Conservation (phyloP, 345 rosid genomes). For the Dimocarpus longan region DNA sequence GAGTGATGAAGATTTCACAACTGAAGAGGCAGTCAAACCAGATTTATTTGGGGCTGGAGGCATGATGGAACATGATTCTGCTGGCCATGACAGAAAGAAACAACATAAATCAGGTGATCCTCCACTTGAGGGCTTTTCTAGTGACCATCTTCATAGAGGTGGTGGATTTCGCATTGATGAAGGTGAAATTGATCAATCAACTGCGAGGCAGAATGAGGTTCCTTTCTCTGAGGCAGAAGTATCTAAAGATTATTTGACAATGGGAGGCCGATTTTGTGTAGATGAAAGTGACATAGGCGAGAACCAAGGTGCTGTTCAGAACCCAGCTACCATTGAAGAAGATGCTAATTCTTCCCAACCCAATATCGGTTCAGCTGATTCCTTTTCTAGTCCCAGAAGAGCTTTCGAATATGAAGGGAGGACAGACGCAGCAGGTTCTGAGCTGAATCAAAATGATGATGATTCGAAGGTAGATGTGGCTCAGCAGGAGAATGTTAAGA, state of each 20-base stretch:
- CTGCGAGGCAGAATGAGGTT: slow-evolving; percentile 25
- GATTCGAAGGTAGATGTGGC: slow-evolving; percentile 15
- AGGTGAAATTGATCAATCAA: slow-evolving; percentile 36
- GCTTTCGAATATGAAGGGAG: slow-evolving; percentile 14
- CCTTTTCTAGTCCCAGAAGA: slow-evolving; percentile 19
- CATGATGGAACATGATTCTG: slow-evolving; percentile 13
- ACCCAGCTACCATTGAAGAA: slow-evolving; percentile 3
- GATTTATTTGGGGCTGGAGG: slow-evolving; percentile 18
- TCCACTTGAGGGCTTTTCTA: slow-evolving; percentile 13
- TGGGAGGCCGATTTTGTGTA: slow-evolving; percentile 80
- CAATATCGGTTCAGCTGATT: slow-evolving; percentile 19
- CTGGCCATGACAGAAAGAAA: slow-evolving; percentile 19
- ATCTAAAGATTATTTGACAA: slow-evolving; percentile 43
- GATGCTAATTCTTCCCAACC: slow-evolving; percentile 10
- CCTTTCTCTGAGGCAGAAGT: slow-evolving; percentile 26
- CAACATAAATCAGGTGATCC: slow-evolving; percentile 28
- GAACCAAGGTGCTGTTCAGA: slow-evolving; percentile 30
- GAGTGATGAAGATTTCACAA: slow-evolving; percentile 24
- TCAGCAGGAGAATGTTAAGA: slow-evolving; percentile 20
- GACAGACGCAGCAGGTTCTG: not conserved
- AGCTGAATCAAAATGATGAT: slow-evolving; percentile 26
- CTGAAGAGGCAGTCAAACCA: slow-evolving; percentile 30
- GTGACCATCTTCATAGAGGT: slow-evolving; percentile 45
- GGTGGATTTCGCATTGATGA: slow-evolving; percentile 61
- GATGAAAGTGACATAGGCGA: slow-evolving; percentile 43